These are phyloP conservation scores for Kernera saxatilis DNA, from an alignment of 345 rosid genomes.

Conservation along the genomic window DNA sequence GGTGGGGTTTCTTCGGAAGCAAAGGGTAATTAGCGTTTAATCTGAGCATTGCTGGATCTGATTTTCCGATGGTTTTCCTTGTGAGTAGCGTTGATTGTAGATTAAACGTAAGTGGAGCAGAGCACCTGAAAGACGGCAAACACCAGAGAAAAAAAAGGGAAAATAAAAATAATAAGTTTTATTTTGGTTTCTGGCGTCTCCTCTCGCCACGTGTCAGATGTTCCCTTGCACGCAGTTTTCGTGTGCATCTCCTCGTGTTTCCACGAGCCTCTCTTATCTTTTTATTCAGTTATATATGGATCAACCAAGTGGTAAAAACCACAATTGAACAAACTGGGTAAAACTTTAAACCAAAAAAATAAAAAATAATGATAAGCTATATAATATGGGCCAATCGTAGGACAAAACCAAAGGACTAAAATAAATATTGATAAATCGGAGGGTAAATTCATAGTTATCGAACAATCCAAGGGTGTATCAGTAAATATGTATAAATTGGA, in stretches of 20 bases:
- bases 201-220: slow-evolving; percentile 29
- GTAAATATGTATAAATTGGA: too few species aligned
- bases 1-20: slow-evolving; percentile 26
- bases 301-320: too few species aligned
- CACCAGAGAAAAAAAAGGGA: slow-evolving; percentile 1
- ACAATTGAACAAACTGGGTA: too few species aligned
- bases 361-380: too few species aligned
- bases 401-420: too few species aligned
- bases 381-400: too few species aligned
- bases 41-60: slow-evolving; percentile 46
- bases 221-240: slow-evolving; percentile 37
- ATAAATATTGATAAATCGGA: too few species aligned
- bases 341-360: too few species aligned
- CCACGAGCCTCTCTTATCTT: slow-evolving; percentile 35
- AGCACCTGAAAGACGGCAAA: slow-evolving; percentile 16
- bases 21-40: slow-evolving; percentile 50
- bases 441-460: too few species aligned
- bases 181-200: neutral
- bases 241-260: slow-evolving; percentile 24
- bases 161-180: neutral
- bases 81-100: slow-evolving; percentile 8
- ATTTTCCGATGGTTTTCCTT: neutral
- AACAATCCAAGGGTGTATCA: too few species aligned
- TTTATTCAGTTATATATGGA: too few species aligned
- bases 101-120: slow-evolving; percentile 35